Base-by-base conservation (phyloP, 768 basidiomycete species). In the Coprinopsis strossmayeri region DNA sequence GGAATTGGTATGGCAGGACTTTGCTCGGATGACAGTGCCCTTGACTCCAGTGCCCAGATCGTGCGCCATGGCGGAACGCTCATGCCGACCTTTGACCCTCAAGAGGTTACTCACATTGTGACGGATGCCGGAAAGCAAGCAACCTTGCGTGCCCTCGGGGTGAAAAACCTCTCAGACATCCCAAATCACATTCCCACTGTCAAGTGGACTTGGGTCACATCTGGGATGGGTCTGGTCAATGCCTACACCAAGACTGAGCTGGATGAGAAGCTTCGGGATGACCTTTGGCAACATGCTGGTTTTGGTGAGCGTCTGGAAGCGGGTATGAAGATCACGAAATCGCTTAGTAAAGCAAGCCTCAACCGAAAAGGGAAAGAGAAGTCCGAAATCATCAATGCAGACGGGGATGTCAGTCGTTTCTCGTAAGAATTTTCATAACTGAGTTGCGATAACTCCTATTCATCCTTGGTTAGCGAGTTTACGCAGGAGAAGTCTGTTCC, bases 171-270 rank as follows among this genome's bases (percentile, higher is more conserved):
- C 13, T 63, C 60, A 5, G 74, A 85, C 3, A 81, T 90, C 37
- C 85, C 87, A 3, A 60, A 70, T n/a, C 66, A 76, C 35, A 81
- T 87, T 10, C 80, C 82, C 9, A 80, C 78, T 10, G 73, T 87
- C 26, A 76, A 58, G 30, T 87, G 84, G 85, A 55, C 57, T 12
- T 87, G 84, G 83, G 67, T 84, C 7, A 51, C 71, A 2, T 65
- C 70, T 3, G 73, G 72, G 9, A 62, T 71, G 5, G 59, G 61
- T 27, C 58, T 52, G 47, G 54, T 54, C 2, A 52, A 47, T 2
- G 27, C 18, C n/a, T 45, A 58, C 24, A 53, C 59, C 9, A 57
- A 61, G 51, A 61, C 61, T 20, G 64, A 64, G 12, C 52, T 63
- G 28, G 60, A 66, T 32, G 53, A 54, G 18, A 60, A 52, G 39